A percentile compares a stretch with the other conserved stretches of the same genome.
Evolutionary conservation across 2,329 filamentous ascomycete genomes (phyloP).

Genomic region (Talaromyces islandicus): DNA sequence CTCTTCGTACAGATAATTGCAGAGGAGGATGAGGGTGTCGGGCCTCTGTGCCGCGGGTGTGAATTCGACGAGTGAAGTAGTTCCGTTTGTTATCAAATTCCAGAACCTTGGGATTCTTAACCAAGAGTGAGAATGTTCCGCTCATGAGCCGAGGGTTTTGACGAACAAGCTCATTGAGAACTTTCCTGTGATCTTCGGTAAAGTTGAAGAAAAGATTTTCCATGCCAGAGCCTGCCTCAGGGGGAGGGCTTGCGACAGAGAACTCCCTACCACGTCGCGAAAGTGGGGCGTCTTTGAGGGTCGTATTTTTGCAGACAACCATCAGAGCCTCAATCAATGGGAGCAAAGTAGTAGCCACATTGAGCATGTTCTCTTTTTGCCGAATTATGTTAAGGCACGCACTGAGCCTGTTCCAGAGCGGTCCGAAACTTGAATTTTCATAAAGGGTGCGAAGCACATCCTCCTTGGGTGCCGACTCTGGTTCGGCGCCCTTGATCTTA

Average conservation of each 20-base stretch:
- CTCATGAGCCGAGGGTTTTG: conserved; percentile 98
- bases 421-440: conserved; percentile 81
- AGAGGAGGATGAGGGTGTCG: conserved; percentile 70
- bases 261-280: conserved; percentile 58
- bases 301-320: conserved; percentile 98
- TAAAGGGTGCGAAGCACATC: conserved; percentile 84
- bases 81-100: conserved; percentile 99
- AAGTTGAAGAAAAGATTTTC: conserved; percentile 94
- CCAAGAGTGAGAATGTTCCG: conserved; percentile 88
- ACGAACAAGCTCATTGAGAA: conserved; percentile 93
- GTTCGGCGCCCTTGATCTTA: conserved; percentile 47
- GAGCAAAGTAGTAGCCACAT: conserved; percentile 90
- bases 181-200: conserved; percentile 94
- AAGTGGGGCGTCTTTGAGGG: conserved; percentile 61
- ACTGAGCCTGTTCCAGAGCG: conserved; percentile 88
- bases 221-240: conserved; percentile 61
- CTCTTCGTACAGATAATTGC: conserved; percentile 82
- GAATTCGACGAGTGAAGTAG: conserved; percentile 93
- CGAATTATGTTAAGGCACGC: conserved; percentile 82
- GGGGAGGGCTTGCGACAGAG: conserved; percentile 66
- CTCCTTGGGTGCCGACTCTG: conserved; percentile 62
- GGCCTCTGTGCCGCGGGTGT: conserved; percentile 64
- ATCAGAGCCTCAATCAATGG: conserved; percentile 94
- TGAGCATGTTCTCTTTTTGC: conserved; percentile 89
- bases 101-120: conserved; percentile 97